Evolutionary conservation across 495 filamentous ascomycete species (phyloP).

Genomic region (Neurospora sublineolata): DNA sequence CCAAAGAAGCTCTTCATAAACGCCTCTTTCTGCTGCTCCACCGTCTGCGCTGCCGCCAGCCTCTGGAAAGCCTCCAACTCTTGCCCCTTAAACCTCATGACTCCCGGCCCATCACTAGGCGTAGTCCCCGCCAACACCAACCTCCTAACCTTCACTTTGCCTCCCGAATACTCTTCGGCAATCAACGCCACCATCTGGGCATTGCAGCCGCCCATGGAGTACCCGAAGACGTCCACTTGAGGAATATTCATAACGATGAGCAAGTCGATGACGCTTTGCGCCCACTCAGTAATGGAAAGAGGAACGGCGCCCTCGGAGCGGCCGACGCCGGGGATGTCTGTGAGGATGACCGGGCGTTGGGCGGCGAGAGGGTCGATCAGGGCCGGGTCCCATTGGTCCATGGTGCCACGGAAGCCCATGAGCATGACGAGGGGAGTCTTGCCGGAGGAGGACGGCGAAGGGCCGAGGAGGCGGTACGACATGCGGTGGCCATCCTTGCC

Average conservation of each 20-base stretch:
- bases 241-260: slow-evolving; percentile 47
- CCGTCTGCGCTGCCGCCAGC: slow-evolving; percentile 1
- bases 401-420: slow-evolving; percentile 21
- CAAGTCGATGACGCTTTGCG: slow-evolving; percentile 51
- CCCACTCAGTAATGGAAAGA: slow-evolving; percentile 14
- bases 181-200: slow-evolving; percentile 17
- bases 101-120: slow-evolving; percentile 6
- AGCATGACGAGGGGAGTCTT: slow-evolving; percentile 22
- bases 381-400: slow-evolving; percentile 23
- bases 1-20: slow-evolving; percentile 12
- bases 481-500: background rate
- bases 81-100: background rate
- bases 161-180: background rate
- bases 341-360: slow-evolving; percentile 13
- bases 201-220: slow-evolving; percentile 20
- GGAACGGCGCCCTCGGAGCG: slow-evolving; percentile 13
- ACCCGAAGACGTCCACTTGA: slow-evolving; percentile 36
- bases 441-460: background rate
- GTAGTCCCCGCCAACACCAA: slow-evolving; percentile 18
- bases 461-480: slow-evolving; percentile 20
- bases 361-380: slow-evolving; percentile 16
- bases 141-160: slow-evolving; percentile 9
- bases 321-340: slow-evolving; percentile 19
- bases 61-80: slow-evolving; percentile 4
- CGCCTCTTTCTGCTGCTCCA: slow-evolving; percentile 5